A percentile compares a stretch with the other conserved stretches of the same genome.
phyloP scores from a whole-genome alignment of 805 yeast genomes.

The Danielia oregonensis region DNA sequence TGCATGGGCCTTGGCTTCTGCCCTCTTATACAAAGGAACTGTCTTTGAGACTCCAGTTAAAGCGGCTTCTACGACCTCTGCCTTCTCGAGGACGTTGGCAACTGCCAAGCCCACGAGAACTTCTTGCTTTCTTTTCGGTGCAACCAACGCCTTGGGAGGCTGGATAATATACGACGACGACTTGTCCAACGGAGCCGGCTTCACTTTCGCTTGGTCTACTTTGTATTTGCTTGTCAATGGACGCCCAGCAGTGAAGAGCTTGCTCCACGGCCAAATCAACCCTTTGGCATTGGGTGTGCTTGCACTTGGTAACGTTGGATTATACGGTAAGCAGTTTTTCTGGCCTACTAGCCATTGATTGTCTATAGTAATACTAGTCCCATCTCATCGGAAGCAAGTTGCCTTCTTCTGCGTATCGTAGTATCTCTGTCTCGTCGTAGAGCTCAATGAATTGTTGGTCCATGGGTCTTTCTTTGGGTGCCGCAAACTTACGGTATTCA shows the following conservation, averaged over 20 bases:
- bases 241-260: slow-evolving; percentile 46
- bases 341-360: slow-evolving; percentile 32
- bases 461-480: slow-evolving; percentile 91
- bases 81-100: slow-evolving; percentile 18
- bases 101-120: slow-evolving; percentile 30
- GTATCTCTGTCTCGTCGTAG: slow-evolving; percentile 68
- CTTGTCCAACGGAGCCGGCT: slow-evolving; percentile 73
- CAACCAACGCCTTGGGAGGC: slow-evolving; percentile 62
- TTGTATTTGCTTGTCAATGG: slow-evolving; percentile 73
- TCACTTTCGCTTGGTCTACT: slow-evolving; percentile 75
- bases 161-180: slow-evolving; percentile 78
- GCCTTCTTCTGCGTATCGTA: slow-evolving; percentile 46
- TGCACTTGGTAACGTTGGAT: slow-evolving; percentile 57
- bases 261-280: slow-evolving; percentile 55
- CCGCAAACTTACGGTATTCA: slow-evolving; percentile 90
- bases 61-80: slow-evolving; percentile 19
- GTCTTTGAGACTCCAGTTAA: slow-evolving; percentile 11
- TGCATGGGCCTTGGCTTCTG: slow-evolving; percentile 12
- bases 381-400: slow-evolving; percentile 69
- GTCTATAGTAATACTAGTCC: too few species aligned
- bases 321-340: slow-evolving; percentile 71
- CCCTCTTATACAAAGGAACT: slow-evolving; percentile 12
- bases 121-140: slow-evolving; percentile 55
- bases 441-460: slow-evolving; percentile 95
- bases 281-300: slow-evolving; percentile 57